A percentile compares a stretch with the other conserved stretches of the same genome.
These are phyloP conservation scores for Cutaneotrichosporon sp. DNA, from an alignment of 1,284 basidiomycete genomes.

Conservation along the genomic window DNA sequence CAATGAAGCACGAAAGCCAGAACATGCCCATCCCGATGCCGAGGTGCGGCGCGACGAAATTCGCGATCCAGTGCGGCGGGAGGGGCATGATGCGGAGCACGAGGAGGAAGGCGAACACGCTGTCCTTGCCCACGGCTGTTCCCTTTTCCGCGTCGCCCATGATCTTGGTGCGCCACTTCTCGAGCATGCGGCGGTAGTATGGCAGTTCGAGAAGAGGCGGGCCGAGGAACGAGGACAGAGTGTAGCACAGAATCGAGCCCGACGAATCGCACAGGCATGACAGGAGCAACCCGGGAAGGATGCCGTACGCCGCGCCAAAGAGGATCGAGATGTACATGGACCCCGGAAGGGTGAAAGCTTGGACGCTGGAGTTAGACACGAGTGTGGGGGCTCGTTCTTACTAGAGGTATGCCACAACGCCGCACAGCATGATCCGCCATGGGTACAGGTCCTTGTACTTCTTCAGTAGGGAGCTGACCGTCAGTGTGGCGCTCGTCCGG, in stretches of 20 bases:
- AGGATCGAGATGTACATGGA: slow-evolving; percentile 98
- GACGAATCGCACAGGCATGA: slow-evolving; percentile 86
- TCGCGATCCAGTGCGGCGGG: slow-evolving; percentile 91
- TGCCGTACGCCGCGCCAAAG: slow-evolving; percentile 92
- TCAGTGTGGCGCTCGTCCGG: no score
- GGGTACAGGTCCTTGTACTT: slow-evolving; percentile 84
- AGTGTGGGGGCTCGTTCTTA: slow-evolving; percentile 51
- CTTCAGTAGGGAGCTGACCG: slow-evolving; percentile 60
- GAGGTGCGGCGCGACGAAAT: slow-evolving; percentile 87
- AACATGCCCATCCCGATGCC: slow-evolving; percentile 80
- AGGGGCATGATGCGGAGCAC: slow-evolving; percentile 84
- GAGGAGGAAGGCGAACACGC: slow-evolving; percentile 67
- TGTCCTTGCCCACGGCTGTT: slow-evolving; percentile 41
- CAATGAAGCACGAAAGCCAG: slow-evolving; percentile 85
- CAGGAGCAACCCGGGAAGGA: slow-evolving; percentile 80
- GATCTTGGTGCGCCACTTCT: slow-evolving; percentile 47
- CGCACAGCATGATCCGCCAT: slow-evolving; percentile 71
- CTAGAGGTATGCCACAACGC: slow-evolving; percentile 87
- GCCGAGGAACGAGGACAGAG: slow-evolving; percentile 81
- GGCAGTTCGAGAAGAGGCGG: slow-evolving; percentile 81
- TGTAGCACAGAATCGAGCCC: slow-evolving; percentile 88
- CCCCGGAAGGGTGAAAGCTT: slow-evolving; percentile 93
- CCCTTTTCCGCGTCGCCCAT: slow-evolving; percentile 47
- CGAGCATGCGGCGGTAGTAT: slow-evolving; percentile 57
- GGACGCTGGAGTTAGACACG: slow-evolving; percentile 66